Conservation (phyloP, 23 red algal genomes). For the Chondrus crispus region DNA sequence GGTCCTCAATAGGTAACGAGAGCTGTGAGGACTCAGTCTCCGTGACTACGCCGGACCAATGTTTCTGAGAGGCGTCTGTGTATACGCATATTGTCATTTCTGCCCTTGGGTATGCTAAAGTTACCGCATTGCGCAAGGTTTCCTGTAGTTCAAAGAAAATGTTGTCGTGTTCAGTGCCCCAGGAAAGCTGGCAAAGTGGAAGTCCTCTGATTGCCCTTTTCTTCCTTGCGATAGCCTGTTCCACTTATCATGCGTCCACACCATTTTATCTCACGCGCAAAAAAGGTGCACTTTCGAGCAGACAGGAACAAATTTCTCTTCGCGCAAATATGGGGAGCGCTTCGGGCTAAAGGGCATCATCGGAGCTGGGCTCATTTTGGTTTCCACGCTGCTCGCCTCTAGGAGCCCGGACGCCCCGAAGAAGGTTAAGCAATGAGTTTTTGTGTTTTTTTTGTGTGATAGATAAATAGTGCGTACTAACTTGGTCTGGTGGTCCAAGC, state of each 20-base stretch:
- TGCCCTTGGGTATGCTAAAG: not conserved
- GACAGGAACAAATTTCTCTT: not conserved
- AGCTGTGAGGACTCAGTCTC: not conserved
- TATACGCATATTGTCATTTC: not conserved
- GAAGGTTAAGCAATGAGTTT: too few relatives aligned
- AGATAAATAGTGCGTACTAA: too few relatives aligned
- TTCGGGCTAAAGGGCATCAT: constrained; percentile 41
- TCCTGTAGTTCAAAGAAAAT: constrained; percentile 13
- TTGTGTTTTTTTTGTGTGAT: too few relatives aligned
- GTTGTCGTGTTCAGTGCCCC: not conserved
- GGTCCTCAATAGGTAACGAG: not conserved
- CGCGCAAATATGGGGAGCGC: not conserved
- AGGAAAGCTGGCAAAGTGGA: not conserved
- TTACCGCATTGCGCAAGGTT: not conserved
- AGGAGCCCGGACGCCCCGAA: too few relatives aligned
- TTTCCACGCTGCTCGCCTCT: constrained; percentile 41
- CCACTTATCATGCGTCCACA: not conserved
- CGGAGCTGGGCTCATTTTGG: constrained; percentile 56
- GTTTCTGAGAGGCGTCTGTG: not conserved
- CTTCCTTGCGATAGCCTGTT: not conserved
- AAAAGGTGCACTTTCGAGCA: not conserved
- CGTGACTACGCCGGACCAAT: constrained; percentile 10
- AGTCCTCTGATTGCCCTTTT: not conserved
- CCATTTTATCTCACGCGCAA: not conserved
- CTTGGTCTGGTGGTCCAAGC: too few relatives aligned